Evolutionary conservation across 768 basidiomycete genomes (phyloP), one percentile per base, ranked within the genome.

Genomic region (Leucosporidium creatinivorum): DNA sequence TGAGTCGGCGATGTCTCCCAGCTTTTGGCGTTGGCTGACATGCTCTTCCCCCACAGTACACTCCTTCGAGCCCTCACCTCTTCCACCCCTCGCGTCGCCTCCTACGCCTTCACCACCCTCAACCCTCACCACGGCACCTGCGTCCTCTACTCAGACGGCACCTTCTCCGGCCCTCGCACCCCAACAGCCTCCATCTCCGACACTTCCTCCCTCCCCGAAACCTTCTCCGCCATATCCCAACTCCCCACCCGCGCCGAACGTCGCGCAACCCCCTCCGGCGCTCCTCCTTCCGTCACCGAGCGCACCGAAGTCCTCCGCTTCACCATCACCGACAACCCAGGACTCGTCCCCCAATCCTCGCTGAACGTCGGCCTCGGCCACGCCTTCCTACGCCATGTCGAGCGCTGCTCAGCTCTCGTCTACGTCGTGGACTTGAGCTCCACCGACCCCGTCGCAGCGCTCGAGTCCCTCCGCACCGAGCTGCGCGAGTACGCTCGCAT

Each of bases 291-390:
- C 4, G 17, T 6, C 21, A 26, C 51, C 2, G 39, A 39, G 7
- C 50, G 61, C 8, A 67, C 47, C 28, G 93, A 98, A 78, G 79
- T 81, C 7, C 87, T 91, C 77, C 85, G 96, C 15, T 96, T 98
- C 81, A 96, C 92, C 19, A 86, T 99, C 72, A 90, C 93, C 48
- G 96, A 99, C 79, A 98, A 97, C 76, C 96, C 96, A 0, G 96
- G 96, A 12, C 85, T 98, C 55, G 86, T 98, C 65, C 83, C 85
- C 13, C 82, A 84, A 19, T 89, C 93, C 4, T 89, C 91, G 4
- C 86, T 91, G 74, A 89, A 94, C 76, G 86, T 91, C 58, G 96
- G 93, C 5, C 83, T 98, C 3, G 96, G 94, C 0, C 92, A 97
- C 78, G 88, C 89, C 1, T 98, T 98, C 81, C 79, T 99, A 33